A percentile compares a stretch with the other conserved stretches of the same genome.
These are phyloP conservation scores for Suillus subluteus DNA, from an alignment of 768 basidiomycete genomes.

Conservation along the genomic window DNA sequence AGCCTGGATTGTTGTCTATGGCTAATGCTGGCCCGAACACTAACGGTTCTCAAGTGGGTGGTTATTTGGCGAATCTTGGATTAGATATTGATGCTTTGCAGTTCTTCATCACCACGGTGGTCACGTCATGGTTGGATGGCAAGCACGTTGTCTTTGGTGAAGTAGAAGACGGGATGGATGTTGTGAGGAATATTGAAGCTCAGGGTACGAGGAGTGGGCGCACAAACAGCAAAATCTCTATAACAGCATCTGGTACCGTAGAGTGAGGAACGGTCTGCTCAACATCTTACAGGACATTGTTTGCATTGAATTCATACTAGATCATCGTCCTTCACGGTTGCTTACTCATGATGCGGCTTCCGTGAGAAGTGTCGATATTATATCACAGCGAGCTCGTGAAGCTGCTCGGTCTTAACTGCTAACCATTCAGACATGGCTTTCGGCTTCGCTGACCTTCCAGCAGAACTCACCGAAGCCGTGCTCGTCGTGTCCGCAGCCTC, in stretches of 20 bases:
- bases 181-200: slow-evolving; percentile 45
- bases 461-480: slow-evolving; percentile 45
- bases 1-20: slow-evolving; percentile 76
- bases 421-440: background rate
- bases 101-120: slow-evolving; percentile 80
- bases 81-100: slow-evolving; percentile 22
- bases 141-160: slow-evolving; percentile 54
- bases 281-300: background rate
- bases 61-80: background rate
- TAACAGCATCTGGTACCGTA: slow-evolving; percentile 58
- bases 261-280: slow-evolving; percentile 23
- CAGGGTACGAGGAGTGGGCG: slow-evolving; percentile 31
- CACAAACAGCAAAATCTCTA: slow-evolving; percentile 46
- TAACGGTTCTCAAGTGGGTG: slow-evolving; percentile 73
- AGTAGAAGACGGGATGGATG: slow-evolving; percentile 45
- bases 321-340: background rate
- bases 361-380: background rate
- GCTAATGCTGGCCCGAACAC: slow-evolving; percentile 87
- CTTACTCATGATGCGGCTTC: background rate
- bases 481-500: slow-evolving; percentile 28
- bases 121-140: slow-evolving; percentile 61
- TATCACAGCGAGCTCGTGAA: background rate
- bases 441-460: slow-evolving; percentile 30
- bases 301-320: background rate
- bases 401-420: background rate